These are phyloP conservation scores for Podospora pseudocomata DNA, from an alignment of 495 filamentous ascomycete species.

Conservation along the genomic window DNA sequence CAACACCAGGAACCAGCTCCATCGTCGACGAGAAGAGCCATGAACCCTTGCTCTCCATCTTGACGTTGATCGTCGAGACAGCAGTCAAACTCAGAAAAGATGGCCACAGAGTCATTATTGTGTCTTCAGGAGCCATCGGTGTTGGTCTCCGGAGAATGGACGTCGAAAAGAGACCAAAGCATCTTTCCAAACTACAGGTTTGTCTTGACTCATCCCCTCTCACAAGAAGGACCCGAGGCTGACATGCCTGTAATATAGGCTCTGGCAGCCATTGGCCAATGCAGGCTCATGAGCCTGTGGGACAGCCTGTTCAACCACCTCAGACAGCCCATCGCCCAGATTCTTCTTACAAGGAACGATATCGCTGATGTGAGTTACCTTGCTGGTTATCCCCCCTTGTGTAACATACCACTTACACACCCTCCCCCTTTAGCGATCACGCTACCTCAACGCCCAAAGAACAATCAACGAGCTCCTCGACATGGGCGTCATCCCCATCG, in stretches of 20 bases:
- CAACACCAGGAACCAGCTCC: slow-evolving; percentile 77
- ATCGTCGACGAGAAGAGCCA: slow-evolving; percentile 98
- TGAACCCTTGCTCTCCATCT: slow-evolving; percentile 86
- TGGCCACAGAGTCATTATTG: slow-evolving; percentile 91
- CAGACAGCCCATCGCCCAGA: slow-evolving; percentile 85
- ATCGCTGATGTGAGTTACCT: slow-evolving; percentile 75
- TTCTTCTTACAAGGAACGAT: slow-evolving; percentile 92
- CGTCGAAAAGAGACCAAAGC: slow-evolving; percentile 81
- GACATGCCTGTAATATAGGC: slow-evolving; percentile 51
- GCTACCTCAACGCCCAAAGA: slow-evolving; percentile 95
- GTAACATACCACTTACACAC: slow-evolving; percentile 12
- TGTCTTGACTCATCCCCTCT: slow-evolving; percentile 1
- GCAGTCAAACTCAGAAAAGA: slow-evolving; percentile 78
- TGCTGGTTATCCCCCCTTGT: neutral
- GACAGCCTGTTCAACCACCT: slow-evolving; percentile 86
- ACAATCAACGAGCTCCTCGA: slow-evolving; percentile 83
- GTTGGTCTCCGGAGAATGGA: slow-evolving; percentile 88
- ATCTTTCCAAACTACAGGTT: slow-evolving; percentile 80
- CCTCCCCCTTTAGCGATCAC: slow-evolving; percentile 59
- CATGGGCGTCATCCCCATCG: slow-evolving; percentile 97
- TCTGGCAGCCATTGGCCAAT: slow-evolving; percentile 93
- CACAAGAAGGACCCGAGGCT: neutral
- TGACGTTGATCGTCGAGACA: slow-evolving; percentile 89
- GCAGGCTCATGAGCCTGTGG: slow-evolving; percentile 92
- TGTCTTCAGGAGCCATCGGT: slow-evolving; percentile 94